Evolutionary conservation across 441 rosid genomes (phyloP), one percentile per base, ranked within the genome.

Genomic region (Isatis lusitanica): DNA sequence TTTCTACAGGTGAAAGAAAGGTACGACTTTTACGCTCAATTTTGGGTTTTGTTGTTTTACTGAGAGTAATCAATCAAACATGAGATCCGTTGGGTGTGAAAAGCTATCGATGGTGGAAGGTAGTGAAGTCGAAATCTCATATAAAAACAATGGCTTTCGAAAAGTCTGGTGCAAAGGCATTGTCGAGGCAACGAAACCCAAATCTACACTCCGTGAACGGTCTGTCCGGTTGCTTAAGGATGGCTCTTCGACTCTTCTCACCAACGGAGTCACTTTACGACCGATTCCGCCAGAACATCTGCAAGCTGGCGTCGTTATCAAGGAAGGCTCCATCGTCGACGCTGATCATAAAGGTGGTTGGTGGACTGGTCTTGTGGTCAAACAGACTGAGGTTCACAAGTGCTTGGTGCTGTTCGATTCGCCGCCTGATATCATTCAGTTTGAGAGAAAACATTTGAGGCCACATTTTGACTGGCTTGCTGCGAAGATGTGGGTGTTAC

Each of bases 331-430:
- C 26, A 38, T 74, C 35, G 81, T 85, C 12, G 86, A 85, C 39
- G 85, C 81, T 3, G 51, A 52, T 48, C 78, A 72, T n/a, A 70
- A 62, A 50, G 74, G 72, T 59, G 88, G 78, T 9, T 85, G 88
- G 86, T 81, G 86, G 86, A 74, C 73, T 66, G 88, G 88, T 59
- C 36, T 81, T 52, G 77, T 85, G 21, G 81, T 71, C 65, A 80
- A 76, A 75, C 53, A 73, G 44, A 21, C 80, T 24, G 76, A 61
- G 1, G 43, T 46, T 46, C 73, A 65, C 9, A 74, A 63, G 58
- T 78, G 60, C 43, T 33, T 68, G 71, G 84, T 85, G 70, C 78
- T 68, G 60, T 78, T 82, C 61, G 83, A 80, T 58, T 43, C 42
- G 3, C 30, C 11, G 16, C 10, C 78, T 28, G 85, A 81, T 10